Base-by-base conservation (phyloP, 768 basidiomycete species). In the Tylopilus cervinicoccineus region DNA sequence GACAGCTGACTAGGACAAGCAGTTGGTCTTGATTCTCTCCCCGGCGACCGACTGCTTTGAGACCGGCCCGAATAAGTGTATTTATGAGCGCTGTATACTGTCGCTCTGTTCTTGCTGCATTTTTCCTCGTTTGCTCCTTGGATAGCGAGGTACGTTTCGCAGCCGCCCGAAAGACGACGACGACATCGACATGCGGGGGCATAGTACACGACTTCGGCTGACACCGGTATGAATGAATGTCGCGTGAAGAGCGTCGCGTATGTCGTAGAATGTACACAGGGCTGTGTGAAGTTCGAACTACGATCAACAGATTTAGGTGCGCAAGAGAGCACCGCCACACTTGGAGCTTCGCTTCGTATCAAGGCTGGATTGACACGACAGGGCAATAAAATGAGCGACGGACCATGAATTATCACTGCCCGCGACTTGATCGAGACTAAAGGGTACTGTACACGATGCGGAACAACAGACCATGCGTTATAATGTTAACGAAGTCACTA, bases 21-120 rank as follows among this genome's bases (percentile, higher is more conserved):
- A 93, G 65, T 55, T 92, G 83, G 2, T 86, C 87, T 42, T 86
- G 70, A 10, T 76, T 76, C 59, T 86, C 85, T n/a, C 91, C 91
- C 20, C 83, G 74, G 51, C 88, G 74, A 10, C 87, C 88, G 1
- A 87, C 85, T 0, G 83, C 86, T 41, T 77, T 76, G 39, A 93
- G 68, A 3, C 85, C 85, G 3, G 80, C 81, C 14, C 73, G 69
- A 14, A 71, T 77, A 17, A 94, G 76, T 0, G 76, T 75, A 17
- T 78, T 70, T 17, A 88, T 70, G 33, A 94, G 75, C 7, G 74
- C 71, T 13, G 71, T 68, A 62, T 92, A 93, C 53, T 92, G 87
- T 28, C 75, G 72, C 58, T 84, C 78, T 3, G 87, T 81, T 54
- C 81, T 83, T 6, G 74, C 68, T 2, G 80, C 77, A 40, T 85